phyloP scores from a whole-genome alignment of 768 basidiomycete genomes.

The Postia placenta region DNA sequence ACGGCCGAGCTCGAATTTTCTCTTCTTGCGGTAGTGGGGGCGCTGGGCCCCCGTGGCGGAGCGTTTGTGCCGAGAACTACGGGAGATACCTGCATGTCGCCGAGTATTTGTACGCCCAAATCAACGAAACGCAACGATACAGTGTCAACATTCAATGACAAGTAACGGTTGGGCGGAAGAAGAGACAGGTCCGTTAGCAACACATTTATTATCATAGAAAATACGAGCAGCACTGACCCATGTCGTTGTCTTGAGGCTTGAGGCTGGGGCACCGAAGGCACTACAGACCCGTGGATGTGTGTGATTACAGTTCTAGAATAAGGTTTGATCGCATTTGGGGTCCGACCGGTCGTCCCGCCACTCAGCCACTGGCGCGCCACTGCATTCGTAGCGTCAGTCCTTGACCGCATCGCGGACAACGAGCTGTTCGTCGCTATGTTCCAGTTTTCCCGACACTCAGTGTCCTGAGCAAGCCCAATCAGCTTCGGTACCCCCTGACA shows the following conservation, averaged over 20 bases:
- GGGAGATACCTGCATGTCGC: constrained; percentile 79
- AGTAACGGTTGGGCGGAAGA: constrained; percentile 4
- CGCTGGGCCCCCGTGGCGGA: constrained; percentile 89
- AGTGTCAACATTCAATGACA: no score
- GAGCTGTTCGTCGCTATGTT: no score
- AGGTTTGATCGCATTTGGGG: constrained; percentile 27
- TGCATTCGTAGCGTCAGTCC: no score
- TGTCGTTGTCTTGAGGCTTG: constrained; percentile 67
- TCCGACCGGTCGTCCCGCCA: constrained; percentile 15
- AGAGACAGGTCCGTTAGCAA: constrained; percentile 8
- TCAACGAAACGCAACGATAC: neutral
- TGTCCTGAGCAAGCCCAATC: no score
- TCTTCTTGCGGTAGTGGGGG: constrained; percentile 98
- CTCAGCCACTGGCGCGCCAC: neutral
- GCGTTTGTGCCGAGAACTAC: constrained; percentile 96
- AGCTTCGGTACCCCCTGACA: no score
- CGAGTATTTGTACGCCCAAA: no score
- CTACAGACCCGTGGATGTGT: constrained; percentile 45
- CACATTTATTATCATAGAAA: neutral
- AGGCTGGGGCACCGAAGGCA: constrained; percentile 35
- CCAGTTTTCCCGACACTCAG: no score
- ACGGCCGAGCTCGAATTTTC: constrained; percentile 99
- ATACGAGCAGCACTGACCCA: constrained; percentile 56
- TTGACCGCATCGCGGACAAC: no score
- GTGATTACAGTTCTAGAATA: constrained; percentile 29